These are phyloP conservation scores for Cordyceps militaris DNA, from an alignment of 2,329 filamentous ascomycete genomes.

Conservation along the genomic window DNA sequence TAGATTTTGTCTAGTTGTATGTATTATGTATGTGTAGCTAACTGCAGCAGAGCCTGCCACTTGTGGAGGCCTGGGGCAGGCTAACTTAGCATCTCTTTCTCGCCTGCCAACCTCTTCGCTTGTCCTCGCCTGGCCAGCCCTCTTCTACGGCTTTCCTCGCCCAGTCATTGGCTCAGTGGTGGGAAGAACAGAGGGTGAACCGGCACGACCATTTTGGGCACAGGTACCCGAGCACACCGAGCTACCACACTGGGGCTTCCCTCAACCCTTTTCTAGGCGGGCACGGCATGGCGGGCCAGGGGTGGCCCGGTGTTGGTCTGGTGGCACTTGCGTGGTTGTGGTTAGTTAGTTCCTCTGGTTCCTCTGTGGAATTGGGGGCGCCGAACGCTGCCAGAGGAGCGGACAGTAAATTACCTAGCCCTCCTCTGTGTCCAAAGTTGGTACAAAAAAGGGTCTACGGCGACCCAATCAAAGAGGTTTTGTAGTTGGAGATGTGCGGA, in stretches of 20 bases:
- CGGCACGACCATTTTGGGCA: constrained; percentile 5
- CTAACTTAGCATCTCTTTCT: background rate
- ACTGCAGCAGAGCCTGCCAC: background rate
- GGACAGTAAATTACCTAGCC: no score
- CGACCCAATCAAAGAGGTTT: background rate
- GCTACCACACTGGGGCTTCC: constrained; percentile 4
- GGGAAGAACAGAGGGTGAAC: background rate
- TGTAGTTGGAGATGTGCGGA: background rate
- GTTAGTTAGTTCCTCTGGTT: background rate
- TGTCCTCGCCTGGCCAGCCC: background rate
- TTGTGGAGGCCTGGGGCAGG: background rate
- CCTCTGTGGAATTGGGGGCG: constrained; percentile 6
- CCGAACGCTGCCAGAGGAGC: constrained; percentile 4
- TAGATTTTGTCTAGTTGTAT: no score
- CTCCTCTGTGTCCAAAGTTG: no score
- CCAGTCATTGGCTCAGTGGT: background rate
- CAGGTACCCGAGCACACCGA: constrained; percentile 11
- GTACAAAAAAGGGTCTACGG: background rate
- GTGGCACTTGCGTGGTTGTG: constrained; percentile 1
- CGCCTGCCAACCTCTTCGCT: background rate
- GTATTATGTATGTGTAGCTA: no score
- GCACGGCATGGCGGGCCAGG: constrained; percentile 12
- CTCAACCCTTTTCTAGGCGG: background rate
- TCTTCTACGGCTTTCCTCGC: background rate
- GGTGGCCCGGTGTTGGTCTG: constrained; percentile 11